phyloP scores from a whole-genome alignment of 805 yeast genomes.

The Saccharomyces paradoxus region DNA sequence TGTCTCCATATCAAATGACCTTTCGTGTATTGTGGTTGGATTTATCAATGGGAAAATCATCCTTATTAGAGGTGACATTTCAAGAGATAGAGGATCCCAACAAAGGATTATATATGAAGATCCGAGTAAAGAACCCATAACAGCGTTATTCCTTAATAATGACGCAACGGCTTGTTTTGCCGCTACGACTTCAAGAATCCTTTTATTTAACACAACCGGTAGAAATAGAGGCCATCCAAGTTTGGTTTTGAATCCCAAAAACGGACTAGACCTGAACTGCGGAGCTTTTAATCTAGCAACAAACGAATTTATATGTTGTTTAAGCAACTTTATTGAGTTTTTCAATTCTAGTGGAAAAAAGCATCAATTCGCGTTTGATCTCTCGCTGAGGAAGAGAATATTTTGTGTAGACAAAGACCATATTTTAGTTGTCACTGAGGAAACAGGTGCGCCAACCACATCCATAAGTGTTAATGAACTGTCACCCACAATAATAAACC shows the following conservation, averaged over 20 bases:
- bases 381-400: constrained; percentile 42
- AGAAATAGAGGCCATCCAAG: constrained; percentile 63
- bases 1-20: constrained; percentile 17
- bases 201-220: constrained; percentile 71
- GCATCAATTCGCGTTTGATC: constrained; percentile 46
- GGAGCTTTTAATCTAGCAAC: constrained; percentile 36
- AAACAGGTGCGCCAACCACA: constrained; percentile 30
- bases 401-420: constrained; percentile 45
- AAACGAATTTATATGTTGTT: constrained; percentile 54
- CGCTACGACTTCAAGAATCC: constrained; percentile 62
- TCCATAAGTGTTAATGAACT: constrained; percentile 27
- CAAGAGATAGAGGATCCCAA: constrained; percentile 83
- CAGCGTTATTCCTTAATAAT: constrained; percentile 54
- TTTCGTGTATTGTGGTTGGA: constrained; percentile 25
- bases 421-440: constrained; percentile 51
- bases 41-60: constrained; percentile 61
- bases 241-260: constrained; percentile 34
- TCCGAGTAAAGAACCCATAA: constrained; percentile 58
- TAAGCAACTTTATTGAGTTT: constrained; percentile 53
- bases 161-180: constrained; percentile 53
- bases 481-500: constrained; percentile 36
- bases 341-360: constrained; percentile 51
- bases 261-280: constrained; percentile 39
- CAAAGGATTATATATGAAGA: constrained; percentile 73
- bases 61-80: constrained; percentile 75